These are phyloP conservation scores for Plectosphaerella plurivora DNA, from an alignment of 2,329 filamentous ascomycete species.

Conservation along the genomic window DNA sequence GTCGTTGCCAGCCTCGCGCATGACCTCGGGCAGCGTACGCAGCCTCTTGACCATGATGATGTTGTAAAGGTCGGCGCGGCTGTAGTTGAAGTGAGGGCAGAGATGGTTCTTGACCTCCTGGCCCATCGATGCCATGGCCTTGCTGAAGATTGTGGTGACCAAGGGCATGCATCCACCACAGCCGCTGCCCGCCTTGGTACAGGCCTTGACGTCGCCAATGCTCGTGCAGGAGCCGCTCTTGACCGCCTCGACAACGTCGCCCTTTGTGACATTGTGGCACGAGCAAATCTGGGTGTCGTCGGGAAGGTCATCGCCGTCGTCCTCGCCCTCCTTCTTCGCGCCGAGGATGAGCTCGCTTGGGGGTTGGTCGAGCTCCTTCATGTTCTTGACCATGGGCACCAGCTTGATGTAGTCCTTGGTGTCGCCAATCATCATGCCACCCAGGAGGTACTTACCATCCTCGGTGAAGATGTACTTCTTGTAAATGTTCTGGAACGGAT, in stretches of 20 bases:
- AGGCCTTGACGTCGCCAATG: slow-evolving; percentile 77
- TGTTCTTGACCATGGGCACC: slow-evolving; percentile 79
- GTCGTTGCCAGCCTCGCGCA: slow-evolving; percentile 72
- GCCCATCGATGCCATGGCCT: slow-evolving; percentile 79
- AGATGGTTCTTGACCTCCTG: slow-evolving; percentile 83
- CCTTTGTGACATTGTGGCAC: slow-evolving; percentile 89
- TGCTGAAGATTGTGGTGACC: slow-evolving; percentile 86
- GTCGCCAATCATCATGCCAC: slow-evolving; percentile 97
- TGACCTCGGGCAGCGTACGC: slow-evolving; percentile 68
- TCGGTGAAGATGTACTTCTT: slow-evolving; percentile 91
- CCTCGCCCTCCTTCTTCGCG: slow-evolving; percentile 67
- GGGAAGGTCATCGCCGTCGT: slow-evolving; percentile 70
- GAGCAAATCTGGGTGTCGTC: slow-evolving; percentile 89
- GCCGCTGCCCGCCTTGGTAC: slow-evolving; percentile 87
- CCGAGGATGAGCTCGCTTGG: slow-evolving; percentile 83
- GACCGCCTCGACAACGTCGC: slow-evolving; percentile 66
- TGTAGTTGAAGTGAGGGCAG: slow-evolving; percentile 79
- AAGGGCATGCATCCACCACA: slow-evolving; percentile 89
- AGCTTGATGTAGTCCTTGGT: slow-evolving; percentile 87
- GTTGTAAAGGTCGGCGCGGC: slow-evolving; percentile 84
- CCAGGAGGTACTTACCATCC: slow-evolving; percentile 84
- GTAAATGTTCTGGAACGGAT: slow-evolving; percentile 83
- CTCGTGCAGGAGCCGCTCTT: slow-evolving; percentile 79
- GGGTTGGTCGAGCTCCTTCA: slow-evolving; percentile 72
- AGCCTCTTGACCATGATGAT: slow-evolving; percentile 80